These are phyloP conservation scores for Tolypocladium endophyticum DNA, from an alignment of 2,329 filamentous ascomycete genomes.

Conservation along the genomic window DNA sequence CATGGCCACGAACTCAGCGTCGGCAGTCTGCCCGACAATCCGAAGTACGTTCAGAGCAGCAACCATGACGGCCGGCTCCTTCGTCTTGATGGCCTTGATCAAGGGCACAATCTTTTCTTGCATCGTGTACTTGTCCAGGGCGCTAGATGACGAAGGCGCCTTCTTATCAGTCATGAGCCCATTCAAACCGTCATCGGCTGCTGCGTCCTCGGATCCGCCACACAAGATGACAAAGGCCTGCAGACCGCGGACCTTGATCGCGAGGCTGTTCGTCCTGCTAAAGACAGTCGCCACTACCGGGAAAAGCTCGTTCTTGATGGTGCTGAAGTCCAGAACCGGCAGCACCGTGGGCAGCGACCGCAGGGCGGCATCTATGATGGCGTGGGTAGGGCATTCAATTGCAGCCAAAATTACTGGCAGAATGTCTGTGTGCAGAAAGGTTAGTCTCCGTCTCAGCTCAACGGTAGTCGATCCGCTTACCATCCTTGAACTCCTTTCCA, in stretches of 20 bases:
- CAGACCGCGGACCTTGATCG: constrained; percentile 86
- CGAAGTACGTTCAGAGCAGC: constrained; percentile 76
- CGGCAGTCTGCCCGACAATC: constrained; percentile 71
- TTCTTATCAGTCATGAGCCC: constrained; percentile 53
- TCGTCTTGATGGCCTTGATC: constrained; percentile 89
- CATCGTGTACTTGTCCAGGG: constrained; percentile 94
- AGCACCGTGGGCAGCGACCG: constrained; percentile 70
- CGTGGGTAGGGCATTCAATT: constrained; percentile 81
- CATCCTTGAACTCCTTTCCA: constrained; percentile 90
- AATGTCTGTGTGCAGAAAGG: constrained; percentile 48
- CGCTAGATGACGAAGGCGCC: constrained; percentile 59
- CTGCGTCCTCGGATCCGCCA: constrained; percentile 54
- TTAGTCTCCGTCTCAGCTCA: background rate
- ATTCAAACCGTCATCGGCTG: constrained; percentile 52
- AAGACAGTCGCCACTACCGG: constrained; percentile 86
- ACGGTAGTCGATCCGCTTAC: constrained; percentile 31
- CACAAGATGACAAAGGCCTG: constrained; percentile 87
- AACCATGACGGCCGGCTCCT: constrained; percentile 96
- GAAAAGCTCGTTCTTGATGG: constrained; percentile 94
- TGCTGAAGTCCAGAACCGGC: constrained; percentile 86
- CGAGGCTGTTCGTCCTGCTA: constrained; percentile 82
- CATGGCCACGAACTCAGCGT: constrained; percentile 84
- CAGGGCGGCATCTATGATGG: constrained; percentile 76
- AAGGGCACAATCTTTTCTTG: constrained; percentile 94
- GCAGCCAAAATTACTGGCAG: constrained; percentile 76